These are phyloP conservation scores for Fonsecaea multimorphosa DNA, from an alignment of 2,329 filamentous ascomycete genomes.

Conservation along the genomic window DNA sequence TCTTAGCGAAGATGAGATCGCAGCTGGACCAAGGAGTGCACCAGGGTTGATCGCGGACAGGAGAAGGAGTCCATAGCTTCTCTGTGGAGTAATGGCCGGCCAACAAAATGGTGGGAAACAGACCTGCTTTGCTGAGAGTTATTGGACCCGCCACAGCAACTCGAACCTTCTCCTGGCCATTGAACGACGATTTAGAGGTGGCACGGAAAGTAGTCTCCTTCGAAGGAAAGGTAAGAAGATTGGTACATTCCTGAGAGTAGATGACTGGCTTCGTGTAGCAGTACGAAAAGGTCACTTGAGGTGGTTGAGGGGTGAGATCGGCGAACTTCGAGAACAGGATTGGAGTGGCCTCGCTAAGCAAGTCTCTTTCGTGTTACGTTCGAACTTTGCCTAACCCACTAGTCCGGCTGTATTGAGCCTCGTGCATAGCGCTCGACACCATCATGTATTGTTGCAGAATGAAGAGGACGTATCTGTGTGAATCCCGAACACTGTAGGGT, in stretches of 20 bases:
- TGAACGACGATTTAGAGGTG: constrained; percentile 1
- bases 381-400: not conserved
- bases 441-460: not conserved
- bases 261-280: constrained; percentile 25
- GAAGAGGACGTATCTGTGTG: not conserved
- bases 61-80: not conserved
- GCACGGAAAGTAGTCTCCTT: not conserved
- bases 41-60: not conserved
- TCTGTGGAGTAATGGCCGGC: not conserved
- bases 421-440: not conserved
- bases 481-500: not conserved
- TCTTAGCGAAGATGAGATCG: not conserved
- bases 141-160: not conserved
- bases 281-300: constrained; percentile 18
- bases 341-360: constrained; percentile 27
- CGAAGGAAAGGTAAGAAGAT: not conserved
- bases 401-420: not conserved
- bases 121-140: not conserved
- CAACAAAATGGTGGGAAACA: not conserved
- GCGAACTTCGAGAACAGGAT: constrained; percentile 15
- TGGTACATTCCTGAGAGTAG: constrained; percentile 5
- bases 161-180: not conserved
- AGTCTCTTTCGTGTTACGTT: constrained; percentile 20
- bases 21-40: not conserved
- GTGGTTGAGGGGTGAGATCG: constrained; percentile 8